Conservation (phyloP, 164 flowering plant genomes). For the Santalum album region DNA sequence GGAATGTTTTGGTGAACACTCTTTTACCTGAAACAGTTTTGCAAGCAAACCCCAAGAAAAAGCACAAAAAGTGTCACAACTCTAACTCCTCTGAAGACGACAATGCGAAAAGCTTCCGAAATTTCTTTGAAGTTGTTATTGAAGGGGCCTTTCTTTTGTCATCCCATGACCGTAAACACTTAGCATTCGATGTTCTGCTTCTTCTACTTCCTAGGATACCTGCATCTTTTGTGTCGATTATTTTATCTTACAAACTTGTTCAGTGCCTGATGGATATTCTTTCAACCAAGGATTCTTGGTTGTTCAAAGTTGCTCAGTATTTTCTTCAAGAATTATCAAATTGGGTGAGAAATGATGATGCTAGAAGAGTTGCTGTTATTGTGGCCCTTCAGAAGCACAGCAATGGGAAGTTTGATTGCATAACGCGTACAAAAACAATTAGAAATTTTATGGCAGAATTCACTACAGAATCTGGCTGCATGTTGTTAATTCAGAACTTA, state of each 20-base stretch:
- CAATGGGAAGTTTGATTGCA: conserved; percentile 71
- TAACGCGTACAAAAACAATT: conserved; percentile 64
- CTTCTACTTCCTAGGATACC: conserved; percentile 75
- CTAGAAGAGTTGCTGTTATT: conserved; percentile 59
- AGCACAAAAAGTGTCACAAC: conserved; percentile 68
- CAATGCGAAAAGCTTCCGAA: conserved; percentile 31
- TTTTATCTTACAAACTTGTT: conserved; percentile 69
- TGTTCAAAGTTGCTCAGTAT: conserved; percentile 68
- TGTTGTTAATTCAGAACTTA: conserved; percentile 61
- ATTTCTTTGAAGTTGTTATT: conserved; percentile 62
- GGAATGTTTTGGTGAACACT: conserved; percentile 62
- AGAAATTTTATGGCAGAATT: conserved; percentile 61
- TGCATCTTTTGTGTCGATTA: conserved; percentile 46
- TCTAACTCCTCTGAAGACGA: conserved; percentile 64
- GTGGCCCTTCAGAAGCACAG: conserved; percentile 81
- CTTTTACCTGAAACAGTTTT: conserved; percentile 53
- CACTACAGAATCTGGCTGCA: conserved; percentile 68
- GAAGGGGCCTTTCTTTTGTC: conserved; percentile 82
- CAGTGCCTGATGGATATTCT: conserved; percentile 87
- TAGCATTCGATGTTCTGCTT: conserved; percentile 74
- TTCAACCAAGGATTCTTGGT: conserved; percentile 75
- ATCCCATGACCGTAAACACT: conserved; percentile 94
- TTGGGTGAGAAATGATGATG: conserved; percentile 62
- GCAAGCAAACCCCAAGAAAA: conserved; percentile 49
- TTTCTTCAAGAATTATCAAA: conserved; percentile 54